phyloP scores from a whole-genome alignment of 306 rosid genomes.

The Sphenostylis stenocarpa region DNA sequence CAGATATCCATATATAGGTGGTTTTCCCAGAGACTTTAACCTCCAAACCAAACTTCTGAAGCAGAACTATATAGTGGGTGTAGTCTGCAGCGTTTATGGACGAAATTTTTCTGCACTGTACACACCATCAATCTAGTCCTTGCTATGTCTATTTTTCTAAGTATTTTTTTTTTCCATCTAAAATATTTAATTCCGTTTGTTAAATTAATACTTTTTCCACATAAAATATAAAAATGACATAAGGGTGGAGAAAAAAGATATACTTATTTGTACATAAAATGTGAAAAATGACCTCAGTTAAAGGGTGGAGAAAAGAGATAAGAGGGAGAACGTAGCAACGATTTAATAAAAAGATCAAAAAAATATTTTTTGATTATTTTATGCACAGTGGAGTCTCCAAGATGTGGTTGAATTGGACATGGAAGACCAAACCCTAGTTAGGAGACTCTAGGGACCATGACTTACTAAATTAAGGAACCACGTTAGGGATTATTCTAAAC shows the following conservation, averaged over 20 bases:
- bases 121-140: conserved; percentile 20
- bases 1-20: neutral
- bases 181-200: neutral
- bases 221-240: neutral
- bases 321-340: neutral
- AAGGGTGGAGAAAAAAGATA: neutral
- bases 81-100: neutral
- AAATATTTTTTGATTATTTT: neutral
- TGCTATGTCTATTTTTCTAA: conserved; percentile 11
- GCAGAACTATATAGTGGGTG: conserved; percentile 18
- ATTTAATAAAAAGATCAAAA: neutral
- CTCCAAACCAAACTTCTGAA: neutral
- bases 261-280: neutral
- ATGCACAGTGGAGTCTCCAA: neutral
- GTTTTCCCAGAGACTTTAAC: neutral
- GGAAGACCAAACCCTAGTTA: neutral
- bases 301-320: neutral
- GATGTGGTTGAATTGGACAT: neutral
- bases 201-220: neutral
- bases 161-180: neutral
- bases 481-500: neutral
- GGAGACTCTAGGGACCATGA: neutral
- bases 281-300: neutral
- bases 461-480: neutral
- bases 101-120: conserved; percentile 9